Evolutionary conservation across 805 yeast genomes (phyloP).

Genomic region (Zygosaccharomyces rouxii): DNA sequence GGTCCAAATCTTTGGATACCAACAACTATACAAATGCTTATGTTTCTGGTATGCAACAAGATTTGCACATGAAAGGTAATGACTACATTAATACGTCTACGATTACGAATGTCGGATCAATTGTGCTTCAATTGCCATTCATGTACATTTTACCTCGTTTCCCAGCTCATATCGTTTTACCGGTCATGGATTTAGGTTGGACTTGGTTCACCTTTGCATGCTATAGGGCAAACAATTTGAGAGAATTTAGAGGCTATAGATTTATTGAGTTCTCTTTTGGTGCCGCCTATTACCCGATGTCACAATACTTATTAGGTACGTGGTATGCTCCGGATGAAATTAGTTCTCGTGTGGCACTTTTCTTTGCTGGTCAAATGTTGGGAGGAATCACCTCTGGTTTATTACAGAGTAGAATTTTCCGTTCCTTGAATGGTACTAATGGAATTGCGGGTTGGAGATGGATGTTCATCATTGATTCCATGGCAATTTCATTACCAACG

Average conservation of each 20-base stretch:
- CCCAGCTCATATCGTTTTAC: slow-evolving; percentile 47
- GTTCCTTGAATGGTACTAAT: slow-evolving; percentile 39
- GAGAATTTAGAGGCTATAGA: slow-evolving; percentile 55
- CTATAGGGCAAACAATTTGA: slow-evolving; percentile 45
- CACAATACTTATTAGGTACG: slow-evolving; percentile 55
- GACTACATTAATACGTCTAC: slow-evolving; percentile 60
- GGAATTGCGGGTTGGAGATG: slow-evolving; percentile 62
- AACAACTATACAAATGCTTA: slow-evolving; percentile 63
- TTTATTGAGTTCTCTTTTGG: slow-evolving; percentile 69
- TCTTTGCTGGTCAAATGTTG: slow-evolving; percentile 48
- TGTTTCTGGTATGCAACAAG: slow-evolving; percentile 59
- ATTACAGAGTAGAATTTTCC: slow-evolving; percentile 42
- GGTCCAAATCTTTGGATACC: slow-evolving; percentile 64
- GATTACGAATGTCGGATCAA: slow-evolving; percentile 56
- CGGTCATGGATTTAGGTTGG: slow-evolving; percentile 63
- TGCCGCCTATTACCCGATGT: slow-evolving; percentile 60
- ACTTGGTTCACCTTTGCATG: slow-evolving; percentile 57
- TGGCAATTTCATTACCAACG: slow-evolving; percentile 45
- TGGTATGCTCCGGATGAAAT: slow-evolving; percentile 60
- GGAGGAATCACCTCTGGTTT: slow-evolving; percentile 55
- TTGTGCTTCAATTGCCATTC: slow-evolving; percentile 62
- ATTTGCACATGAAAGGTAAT: slow-evolving; percentile 54
- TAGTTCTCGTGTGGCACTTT: slow-evolving; percentile 57
- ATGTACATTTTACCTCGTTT: slow-evolving; percentile 53
- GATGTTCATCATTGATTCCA: slow-evolving; percentile 62